A percentile compares a stretch with the other conserved stretches of the same genome.
Conservation (phyloP, 139 green algal species). For the Nannochloris sp. region DNA sequence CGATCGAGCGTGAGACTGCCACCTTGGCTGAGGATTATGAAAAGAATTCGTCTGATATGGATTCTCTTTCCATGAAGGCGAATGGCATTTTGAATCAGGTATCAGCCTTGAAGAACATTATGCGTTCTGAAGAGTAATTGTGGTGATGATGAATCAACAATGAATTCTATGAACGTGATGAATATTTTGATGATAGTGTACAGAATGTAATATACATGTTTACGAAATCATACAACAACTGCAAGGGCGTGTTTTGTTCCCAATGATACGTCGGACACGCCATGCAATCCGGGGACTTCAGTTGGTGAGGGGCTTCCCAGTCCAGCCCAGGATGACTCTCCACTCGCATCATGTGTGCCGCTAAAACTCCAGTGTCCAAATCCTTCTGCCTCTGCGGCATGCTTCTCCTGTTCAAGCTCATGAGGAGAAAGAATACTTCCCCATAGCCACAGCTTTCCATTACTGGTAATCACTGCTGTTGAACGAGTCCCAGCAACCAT, state of each 20-base stretch:
- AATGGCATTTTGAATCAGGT: background rate
- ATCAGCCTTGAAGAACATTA: background rate
- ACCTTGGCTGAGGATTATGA: background rate
- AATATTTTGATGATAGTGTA: background rate
- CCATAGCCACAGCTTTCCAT: conserved; percentile 37
- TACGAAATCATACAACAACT: conserved; percentile 3
- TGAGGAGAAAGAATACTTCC: background rate
- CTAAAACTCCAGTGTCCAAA: conserved; percentile 21
- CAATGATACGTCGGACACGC: conserved; percentile 19
- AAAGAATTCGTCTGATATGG: background rate
- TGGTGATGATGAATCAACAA: background rate
- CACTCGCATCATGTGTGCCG: background rate
- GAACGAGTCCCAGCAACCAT: conserved; percentile 40
- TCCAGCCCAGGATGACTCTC: conserved; percentile 14
- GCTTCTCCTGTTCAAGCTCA: background rate
- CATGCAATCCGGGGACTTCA: conserved; percentile 20
- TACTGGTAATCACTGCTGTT: conserved; percentile 34
- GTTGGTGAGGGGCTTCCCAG: conserved; percentile 6
- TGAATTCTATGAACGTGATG: too few species aligned
- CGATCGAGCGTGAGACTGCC: conserved; percentile 7
- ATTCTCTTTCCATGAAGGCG: background rate
- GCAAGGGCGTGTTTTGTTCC: conserved; percentile 20
- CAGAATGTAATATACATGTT: background rate
- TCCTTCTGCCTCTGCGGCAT: conserved; percentile 18
- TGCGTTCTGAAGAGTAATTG: background rate